Evolutionary conservation across 352 stramenopile species (phyloP).

Genomic region (Peronospora belbahrii): DNA sequence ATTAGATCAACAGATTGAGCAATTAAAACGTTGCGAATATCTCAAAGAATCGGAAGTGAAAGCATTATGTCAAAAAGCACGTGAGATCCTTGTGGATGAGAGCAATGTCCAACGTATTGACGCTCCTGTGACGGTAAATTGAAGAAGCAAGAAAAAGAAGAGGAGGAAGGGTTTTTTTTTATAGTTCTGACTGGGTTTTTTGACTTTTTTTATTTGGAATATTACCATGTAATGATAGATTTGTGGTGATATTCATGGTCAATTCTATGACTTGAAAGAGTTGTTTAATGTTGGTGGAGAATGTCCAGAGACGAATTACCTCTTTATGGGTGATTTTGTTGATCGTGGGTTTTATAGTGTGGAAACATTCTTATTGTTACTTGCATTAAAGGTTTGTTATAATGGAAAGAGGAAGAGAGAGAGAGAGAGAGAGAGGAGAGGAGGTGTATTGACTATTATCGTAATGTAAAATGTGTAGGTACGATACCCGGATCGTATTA

Average conservation of each 20-base stretch:
- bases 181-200: background rate
- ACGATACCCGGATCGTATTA: slow-evolving; percentile 98
- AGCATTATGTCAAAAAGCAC: slow-evolving; percentile 93
- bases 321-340: slow-evolving; percentile 99
- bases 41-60: slow-evolving; percentile 98
- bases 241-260: slow-evolving; percentile 98
- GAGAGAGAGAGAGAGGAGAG: background rate
- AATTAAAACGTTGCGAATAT: slow-evolving; percentile 96
- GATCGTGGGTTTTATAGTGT: slow-evolving; percentile 99
- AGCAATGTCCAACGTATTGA: slow-evolving; percentile 99
- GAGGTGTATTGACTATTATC: slow-evolving; percentile 1
- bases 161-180: slow-evolving; percentile 8
- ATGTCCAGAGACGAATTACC: slow-evolving; percentile 98
- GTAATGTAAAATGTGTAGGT: slow-evolving; percentile 48
- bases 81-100: slow-evolving; percentile 99
- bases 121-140: slow-evolving; percentile 97
- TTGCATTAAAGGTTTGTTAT: slow-evolving; percentile 93
- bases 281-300: slow-evolving; percentile 97
- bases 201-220: too few species aligned
- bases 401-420: background rate
- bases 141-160: slow-evolving; percentile 21
- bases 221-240: too few species aligned
- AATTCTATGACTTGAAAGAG: slow-evolving; percentile 99
- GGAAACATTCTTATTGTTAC: slow-evolving; percentile 97
- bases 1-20: slow-evolving; percentile 82